These are phyloP conservation scores for Arachnomyces sp. DNA, from an alignment of 2,329 filamentous ascomycete species.

Conservation along the genomic window DNA sequence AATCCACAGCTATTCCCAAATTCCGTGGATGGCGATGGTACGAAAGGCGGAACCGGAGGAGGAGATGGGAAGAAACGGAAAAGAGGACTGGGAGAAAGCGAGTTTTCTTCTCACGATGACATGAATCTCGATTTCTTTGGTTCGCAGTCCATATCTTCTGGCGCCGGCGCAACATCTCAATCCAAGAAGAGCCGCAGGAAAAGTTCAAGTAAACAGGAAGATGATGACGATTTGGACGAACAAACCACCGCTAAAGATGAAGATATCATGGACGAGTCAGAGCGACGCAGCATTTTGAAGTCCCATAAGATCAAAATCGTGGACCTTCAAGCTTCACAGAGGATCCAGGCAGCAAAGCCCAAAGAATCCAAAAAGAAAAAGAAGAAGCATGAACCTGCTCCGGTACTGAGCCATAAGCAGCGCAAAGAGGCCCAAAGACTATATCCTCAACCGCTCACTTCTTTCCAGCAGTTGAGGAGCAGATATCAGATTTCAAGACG, in stretches of 20 bases:
- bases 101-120: conserved; percentile 13
- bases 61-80: conserved; percentile 28
- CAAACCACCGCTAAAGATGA: conserved; percentile 15
- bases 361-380: conserved; percentile 36
- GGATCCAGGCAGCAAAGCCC: conserved; percentile 28
- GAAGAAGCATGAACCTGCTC: conserved; percentile 42
- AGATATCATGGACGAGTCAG: conserved; percentile 48
- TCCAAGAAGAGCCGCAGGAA: conserved; percentile 7
- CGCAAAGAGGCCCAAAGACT: conserved; percentile 50
- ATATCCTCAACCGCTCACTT: conserved; percentile 70
- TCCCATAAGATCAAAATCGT: conserved; percentile 81
- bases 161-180: conserved; percentile 11
- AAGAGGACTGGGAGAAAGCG: conserved; percentile 20
- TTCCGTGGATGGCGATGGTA: conserved; percentile 19
- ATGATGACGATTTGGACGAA: conserved; percentile 16
- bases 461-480: conserved; percentile 64
- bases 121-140: conserved; percentile 32
- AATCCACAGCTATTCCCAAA: conserved; percentile 32
- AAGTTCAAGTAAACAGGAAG: conserved; percentile 8
- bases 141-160: conserved; percentile 8
- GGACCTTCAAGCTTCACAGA: conserved; percentile 48
- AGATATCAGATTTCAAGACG: conserved; percentile 66
- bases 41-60: conserved; percentile 6
- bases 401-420: conserved; percentile 40
- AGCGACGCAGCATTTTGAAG: conserved; percentile 66